Evolutionary conservation across 1,284 basidiomycete genomes (phyloP).

Genomic region (Chiua sp.): DNA sequence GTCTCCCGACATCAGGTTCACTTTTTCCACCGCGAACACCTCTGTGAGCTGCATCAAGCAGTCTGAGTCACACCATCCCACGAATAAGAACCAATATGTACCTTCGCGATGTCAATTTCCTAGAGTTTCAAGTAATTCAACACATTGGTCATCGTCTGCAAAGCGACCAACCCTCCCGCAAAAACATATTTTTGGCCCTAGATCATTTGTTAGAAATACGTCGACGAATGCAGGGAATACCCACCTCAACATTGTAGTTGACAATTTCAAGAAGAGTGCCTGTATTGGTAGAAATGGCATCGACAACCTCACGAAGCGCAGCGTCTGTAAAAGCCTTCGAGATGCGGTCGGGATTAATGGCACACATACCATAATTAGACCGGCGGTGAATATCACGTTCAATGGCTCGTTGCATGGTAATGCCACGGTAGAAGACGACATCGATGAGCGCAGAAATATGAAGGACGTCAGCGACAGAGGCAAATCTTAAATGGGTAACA

Average conservation of each 20-base stretch:
- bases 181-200: conserved; percentile 98
- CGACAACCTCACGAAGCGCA: conserved; percentile 94
- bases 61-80: conserved; percentile 5
- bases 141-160: conserved; percentile 95
- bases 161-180: conserved; percentile 92
- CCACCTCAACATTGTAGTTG: conserved; percentile 96
- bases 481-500: conserved; percentile 68
- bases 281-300: conserved; percentile 81
- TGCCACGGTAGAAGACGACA: conserved; percentile 99
- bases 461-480: conserved; percentile 95
- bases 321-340: conserved; percentile 93
- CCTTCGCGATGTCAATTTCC: conserved; percentile 96
- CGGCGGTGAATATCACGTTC: conserved; percentile 93
- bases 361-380: conserved; percentile 98
- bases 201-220: conserved; percentile 1
- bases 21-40: conserved; percentile 83
- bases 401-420: conserved; percentile 99
- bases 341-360: conserved; percentile 96
- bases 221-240: conserved; percentile 18
- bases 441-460: conserved; percentile 97
- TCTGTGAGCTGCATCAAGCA: conserved; percentile 72
- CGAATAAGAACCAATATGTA: conserved; percentile 37
- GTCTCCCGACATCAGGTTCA: conserved; percentile 90
- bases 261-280: conserved; percentile 93
- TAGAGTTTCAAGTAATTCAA: conserved; percentile 97